Base-by-base conservation (phyloP, 768 basidiomycete species). In the Trametes cubensis region DNA sequence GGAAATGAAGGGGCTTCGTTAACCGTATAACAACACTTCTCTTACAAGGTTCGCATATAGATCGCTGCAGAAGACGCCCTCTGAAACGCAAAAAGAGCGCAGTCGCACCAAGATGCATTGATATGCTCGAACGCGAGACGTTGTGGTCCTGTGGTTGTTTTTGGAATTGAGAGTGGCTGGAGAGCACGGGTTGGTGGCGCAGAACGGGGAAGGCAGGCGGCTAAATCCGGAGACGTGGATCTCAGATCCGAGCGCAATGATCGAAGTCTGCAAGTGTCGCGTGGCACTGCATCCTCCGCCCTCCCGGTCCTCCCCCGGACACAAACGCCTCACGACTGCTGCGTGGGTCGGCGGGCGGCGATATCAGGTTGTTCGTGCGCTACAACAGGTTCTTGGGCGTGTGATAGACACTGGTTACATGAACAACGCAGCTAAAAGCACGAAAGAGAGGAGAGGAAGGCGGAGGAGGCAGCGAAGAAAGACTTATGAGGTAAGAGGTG, bases 401-500 rank as follows among this genome's bases (percentile, higher is more conserved):
- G 34, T 11, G 5, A 34, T 7, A 7, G 5, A 34, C 10, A 34
- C 34, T 34, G 34, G 5, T 11, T 6, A 34, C 10, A 25, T n/a
- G 25, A 30, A 18, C 25, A 4, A 17, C 23, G 17, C 10, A 54
- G 6, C 3, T 25, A n/a, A 6, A 14, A 25, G 34, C 46, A 45
- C 47, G 44, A 4, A 47, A 40, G 23, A 47, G 41, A 6, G 8
- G 34, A n/a, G 38, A 21, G 40, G 30, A 39, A 23, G 30, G 45
- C 15, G 47, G 52, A 21, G 52, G 26, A 38, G 25, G 39, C n/a
- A 40, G 60, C n/a, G 51, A 46, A 49, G 60, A 55, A 23, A n/a
- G 52, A 44, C 51, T 46, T 52, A 52, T 64, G 63, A 64, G 63
- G 63, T 64, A 64, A 64, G 38, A 53, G 51, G 61, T 39, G 55